Evolutionary conservation across 305 asterid genomes (phyloP).

Genomic region (Lippia alba): DNA sequence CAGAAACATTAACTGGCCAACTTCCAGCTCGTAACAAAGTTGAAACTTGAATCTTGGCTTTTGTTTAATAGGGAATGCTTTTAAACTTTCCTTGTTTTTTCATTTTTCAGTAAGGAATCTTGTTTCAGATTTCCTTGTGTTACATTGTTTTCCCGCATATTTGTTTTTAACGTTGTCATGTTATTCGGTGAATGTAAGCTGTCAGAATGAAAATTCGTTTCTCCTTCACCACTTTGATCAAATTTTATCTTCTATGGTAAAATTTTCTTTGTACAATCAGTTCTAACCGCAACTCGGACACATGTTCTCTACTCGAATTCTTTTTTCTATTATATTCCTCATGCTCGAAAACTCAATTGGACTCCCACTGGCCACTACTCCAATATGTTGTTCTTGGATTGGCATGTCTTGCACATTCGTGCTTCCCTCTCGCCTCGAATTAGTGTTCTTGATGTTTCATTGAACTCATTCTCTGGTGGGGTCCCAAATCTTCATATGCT

Average conservation of each 20-base stretch:
- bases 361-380: constrained; percentile 19
- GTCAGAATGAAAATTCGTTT: constrained; percentile 16
- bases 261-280: too few species aligned
- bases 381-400: constrained; percentile 60
- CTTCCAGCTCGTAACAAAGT: constrained; percentile 31
- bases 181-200: neutral
- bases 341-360: constrained; percentile 60
- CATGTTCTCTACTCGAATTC: constrained; percentile 56
- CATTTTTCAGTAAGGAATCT: constrained; percentile 17
- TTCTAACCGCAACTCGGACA: constrained; percentile 55
- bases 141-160: constrained; percentile 12
- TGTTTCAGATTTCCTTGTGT: constrained; percentile 1
- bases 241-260: too few species aligned
- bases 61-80: constrained; percentile 31
- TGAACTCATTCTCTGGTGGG: constrained; percentile 55
- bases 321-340: constrained; percentile 52
- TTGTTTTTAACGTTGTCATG: neutral
- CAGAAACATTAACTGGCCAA: too few species aligned
- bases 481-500: constrained; percentile 54
- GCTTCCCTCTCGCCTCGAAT: constrained; percentile 46
- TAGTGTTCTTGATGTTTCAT: constrained; percentile 57
- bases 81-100: neutral
- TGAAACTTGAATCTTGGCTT: constrained; percentile 34
- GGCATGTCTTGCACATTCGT: constrained; percentile 64
- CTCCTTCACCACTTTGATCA: too few species aligned